Percentiles rank a stretch among this genome's conserved stretches.
phyloP scores from a whole-genome alignment of 768 basidiomycete genomes.

The Lentinula raphanica region DNA sequence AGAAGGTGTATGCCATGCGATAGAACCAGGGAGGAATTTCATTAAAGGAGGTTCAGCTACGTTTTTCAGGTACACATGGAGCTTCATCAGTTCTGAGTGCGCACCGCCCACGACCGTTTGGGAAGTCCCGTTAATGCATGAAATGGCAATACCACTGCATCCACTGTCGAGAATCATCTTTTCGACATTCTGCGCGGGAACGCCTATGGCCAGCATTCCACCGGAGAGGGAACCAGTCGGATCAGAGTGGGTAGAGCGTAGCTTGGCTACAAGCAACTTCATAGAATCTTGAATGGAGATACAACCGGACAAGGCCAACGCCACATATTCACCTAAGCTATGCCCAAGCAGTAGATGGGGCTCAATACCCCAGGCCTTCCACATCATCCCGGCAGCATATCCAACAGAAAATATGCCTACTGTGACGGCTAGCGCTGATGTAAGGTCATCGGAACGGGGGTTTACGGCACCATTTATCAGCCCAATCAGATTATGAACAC shows the following conservation, averaged over 20 bases:
- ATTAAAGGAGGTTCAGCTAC: background rate
- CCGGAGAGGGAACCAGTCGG: background rate
- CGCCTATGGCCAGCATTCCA: background rate
- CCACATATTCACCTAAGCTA: constrained; percentile 7
- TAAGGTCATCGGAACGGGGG: background rate
- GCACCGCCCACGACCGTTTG: constrained; percentile 2
- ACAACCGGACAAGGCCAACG: constrained; percentile 1
- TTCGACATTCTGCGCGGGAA: background rate
- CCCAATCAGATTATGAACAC: background rate
- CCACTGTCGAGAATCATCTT: background rate
- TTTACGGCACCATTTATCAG: background rate
- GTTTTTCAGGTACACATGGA: background rate
- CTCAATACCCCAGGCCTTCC: constrained; percentile 3
- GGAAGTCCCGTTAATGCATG: constrained; percentile 7
- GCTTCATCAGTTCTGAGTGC: background rate
- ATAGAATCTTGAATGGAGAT: constrained; percentile 1
- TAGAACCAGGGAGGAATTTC: constrained; percentile 5
- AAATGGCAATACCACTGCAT: background rate
- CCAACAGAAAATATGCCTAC: constrained; percentile 2
- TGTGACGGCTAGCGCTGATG: background rate
- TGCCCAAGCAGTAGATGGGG: constrained; percentile 2
- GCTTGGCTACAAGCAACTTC: constrained; percentile 2
- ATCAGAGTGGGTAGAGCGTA: background rate
- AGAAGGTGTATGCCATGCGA: constrained; percentile 6
- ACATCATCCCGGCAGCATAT: constrained; percentile 6